Base-by-base conservation (phyloP, 306 rosid species). In the Aeschynomene evenia region DNA sequence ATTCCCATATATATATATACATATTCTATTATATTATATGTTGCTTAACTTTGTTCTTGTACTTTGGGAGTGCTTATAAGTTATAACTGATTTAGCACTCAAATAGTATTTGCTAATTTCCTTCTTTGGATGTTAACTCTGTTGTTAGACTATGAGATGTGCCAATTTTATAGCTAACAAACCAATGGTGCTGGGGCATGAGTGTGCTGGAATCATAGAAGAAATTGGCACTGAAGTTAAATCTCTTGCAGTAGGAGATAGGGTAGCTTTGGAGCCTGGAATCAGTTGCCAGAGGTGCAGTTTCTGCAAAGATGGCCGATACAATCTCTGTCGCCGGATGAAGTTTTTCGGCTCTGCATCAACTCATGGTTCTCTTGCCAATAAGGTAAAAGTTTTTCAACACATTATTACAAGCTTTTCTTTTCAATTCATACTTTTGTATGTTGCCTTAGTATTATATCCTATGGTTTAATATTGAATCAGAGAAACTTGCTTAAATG, bases 181-280 rank as follows among this genome's bases (percentile, higher is more conserved):
- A 53, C 86, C 86, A 43, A 79, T 78, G 86, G 86, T 82, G 1
- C 59, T 82, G 54, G 86, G 86, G 26, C 86, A 82, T 52, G 86
- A 82, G 46, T 77, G 80, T 69, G 86, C 86, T 65, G 86, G 86
- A 11, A 68, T 82, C 75, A 59, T 82, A 23, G 80, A 82, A 64
- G 80, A 77, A 74, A 75, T 82, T 49, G 86, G 86, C 22, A 50
- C 78, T 22, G 72, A 70, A 45, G 83, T 77, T 9, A 59, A 63
- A 28, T 24, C 66, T 49, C 64, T 82, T 29, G 56, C 40, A 58
- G 76, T 71, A 13, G 86, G 86, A 8, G 83, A 82, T 26, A 72
- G 78, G 6, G 86, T 82, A 7, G 86, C 86, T 10, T 48, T 82
- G 50, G 86, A 82, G 80, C 83, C 86, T 8, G 81, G 81, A 34